Base-by-base conservation (phyloP, 2,329 filamentous ascomycete species). In the Colletotrichum musae region DNA sequence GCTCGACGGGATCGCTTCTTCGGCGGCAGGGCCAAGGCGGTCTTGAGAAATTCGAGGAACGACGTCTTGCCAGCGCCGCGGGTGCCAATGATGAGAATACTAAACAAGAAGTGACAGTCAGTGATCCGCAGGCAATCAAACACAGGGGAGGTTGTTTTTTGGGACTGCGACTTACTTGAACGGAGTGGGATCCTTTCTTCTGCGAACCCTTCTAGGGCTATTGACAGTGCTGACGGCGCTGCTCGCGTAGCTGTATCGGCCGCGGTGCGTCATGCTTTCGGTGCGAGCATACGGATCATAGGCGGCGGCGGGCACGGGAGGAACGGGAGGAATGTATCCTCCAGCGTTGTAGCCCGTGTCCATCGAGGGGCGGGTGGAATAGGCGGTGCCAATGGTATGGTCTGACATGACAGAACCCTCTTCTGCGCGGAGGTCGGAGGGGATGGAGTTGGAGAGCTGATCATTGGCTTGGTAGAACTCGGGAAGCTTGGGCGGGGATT, bases 241-340 rank as follows among this genome's bases (percentile, higher is more conserved):
- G 83, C 93, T 97, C 66, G 95, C 94, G 82, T 98, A 98, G 84
- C 95, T 98, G 83, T 97, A 97, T 73, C 96, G 93, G 70, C 95
- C 94, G 74, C 96, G 94, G 81, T 98, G 92, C 74, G 95, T 95
- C 94, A 98, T 98, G 86, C 95, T 98, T 84, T 97, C 94, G 43
- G 93, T 92, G 72, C 93, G 89, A 53, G 92, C 90, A 77, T 96
- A 96, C 15, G 93, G 92, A 75, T 97, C 94, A 72, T 88, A 86
- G 75, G 85, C 88, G 56, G 87, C 87, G 32, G 50, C 16, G 54
- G 89, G 89, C 60, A 92, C 83, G 1, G 90, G 89, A 61, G 89
- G 89, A 52, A 87, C 80, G 51, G 89, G 86, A 52, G 66, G 66
- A 54, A 84, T 75, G 39, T 78, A 79, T 71, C 78, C 81, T 74